A percentile compares a stretch with the other conserved stretches of the same genome.
Conservation (phyloP, 495 filamentous ascomycete genomes). For the Cairneyella variabilis region DNA sequence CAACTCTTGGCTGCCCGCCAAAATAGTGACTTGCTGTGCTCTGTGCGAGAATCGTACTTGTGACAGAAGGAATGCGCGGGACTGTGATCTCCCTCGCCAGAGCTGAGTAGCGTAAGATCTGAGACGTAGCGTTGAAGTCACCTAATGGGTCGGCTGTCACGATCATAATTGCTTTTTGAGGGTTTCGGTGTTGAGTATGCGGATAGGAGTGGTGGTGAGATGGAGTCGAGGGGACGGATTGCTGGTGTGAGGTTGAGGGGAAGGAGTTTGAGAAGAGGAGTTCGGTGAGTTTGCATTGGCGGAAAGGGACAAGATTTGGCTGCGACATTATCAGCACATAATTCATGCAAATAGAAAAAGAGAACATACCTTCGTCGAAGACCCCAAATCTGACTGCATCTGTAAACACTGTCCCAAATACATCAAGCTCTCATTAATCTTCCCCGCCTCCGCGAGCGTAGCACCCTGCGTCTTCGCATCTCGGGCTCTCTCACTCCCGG, state of each 20-base stretch:
- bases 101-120: constrained; percentile 93
- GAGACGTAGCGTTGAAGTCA: constrained; percentile 94
- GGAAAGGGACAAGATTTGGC: constrained; percentile 81
- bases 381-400: constrained; percentile 80
- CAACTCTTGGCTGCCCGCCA: constrained; percentile 34
- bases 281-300: constrained; percentile 96
- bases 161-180: constrained; percentile 91
- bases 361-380: constrained; percentile 63
- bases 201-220: constrained; percentile 20
- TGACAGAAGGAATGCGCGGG: constrained; percentile 77
- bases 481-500: constrained; percentile 88
- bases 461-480: constrained; percentile 91
- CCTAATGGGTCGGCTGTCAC: constrained; percentile 92
- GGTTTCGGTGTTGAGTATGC: constrained; percentile 44
- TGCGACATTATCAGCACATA: constrained; percentile 26
- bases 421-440: constrained; percentile 98
- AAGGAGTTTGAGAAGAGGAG: constrained; percentile 95
- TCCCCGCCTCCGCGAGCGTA: constrained; percentile 90
- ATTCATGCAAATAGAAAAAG: neutral
- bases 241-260: constrained; percentile 55
- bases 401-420: constrained; percentile 96
- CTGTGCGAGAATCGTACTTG: constrained; percentile 33
- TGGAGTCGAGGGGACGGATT: constrained; percentile 13
- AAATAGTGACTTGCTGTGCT: constrained; percentile 30
- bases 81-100: constrained; percentile 91